phyloP scores from a whole-genome alignment of 495 filamentous ascomycete genomes.

The Evernia prunastri region DNA sequence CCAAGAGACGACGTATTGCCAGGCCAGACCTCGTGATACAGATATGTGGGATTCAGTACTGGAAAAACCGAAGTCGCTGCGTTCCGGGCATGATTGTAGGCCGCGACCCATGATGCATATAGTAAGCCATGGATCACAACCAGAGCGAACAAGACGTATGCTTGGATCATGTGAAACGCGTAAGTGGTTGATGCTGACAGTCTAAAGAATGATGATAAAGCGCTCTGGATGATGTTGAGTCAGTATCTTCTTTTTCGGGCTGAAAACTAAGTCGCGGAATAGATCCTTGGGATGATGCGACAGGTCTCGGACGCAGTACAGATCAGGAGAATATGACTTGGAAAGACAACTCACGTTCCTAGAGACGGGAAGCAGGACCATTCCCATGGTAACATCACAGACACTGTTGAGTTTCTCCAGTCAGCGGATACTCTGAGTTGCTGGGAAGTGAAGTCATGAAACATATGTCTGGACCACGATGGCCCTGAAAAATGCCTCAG shows the following conservation, averaged over 20 bases:
- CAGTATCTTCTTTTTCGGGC: background rate
- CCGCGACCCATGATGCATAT: slow-evolving; percentile 29
- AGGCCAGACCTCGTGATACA: slow-evolving; percentile 31
- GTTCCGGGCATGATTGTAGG: slow-evolving; percentile 20
- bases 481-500: background rate
- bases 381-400: slow-evolving; percentile 32
- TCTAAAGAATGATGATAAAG: slow-evolving; percentile 33
- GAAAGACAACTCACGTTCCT: slow-evolving; percentile 18
- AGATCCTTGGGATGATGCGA: background rate
- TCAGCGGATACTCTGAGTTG: background rate
- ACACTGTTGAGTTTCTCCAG: background rate
- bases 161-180: slow-evolving; percentile 30
- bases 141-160: slow-evolving; percentile 29
- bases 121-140: slow-evolving; percentile 30
- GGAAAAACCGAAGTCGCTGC: slow-evolving; percentile 19
- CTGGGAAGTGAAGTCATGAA: background rate
- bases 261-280: background rate
- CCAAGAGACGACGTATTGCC: slow-evolving; percentile 29
- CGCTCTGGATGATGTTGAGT: slow-evolving; percentile 17
- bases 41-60: slow-evolving; percentile 32
- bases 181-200: slow-evolving; percentile 30
- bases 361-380: slow-evolving; percentile 31
- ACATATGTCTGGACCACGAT: background rate
- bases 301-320: background rate
- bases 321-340: background rate